Conservation (phyloP, 495 filamentous ascomycete genomes). For the Podospora bellae-mahoneyi region DNA sequence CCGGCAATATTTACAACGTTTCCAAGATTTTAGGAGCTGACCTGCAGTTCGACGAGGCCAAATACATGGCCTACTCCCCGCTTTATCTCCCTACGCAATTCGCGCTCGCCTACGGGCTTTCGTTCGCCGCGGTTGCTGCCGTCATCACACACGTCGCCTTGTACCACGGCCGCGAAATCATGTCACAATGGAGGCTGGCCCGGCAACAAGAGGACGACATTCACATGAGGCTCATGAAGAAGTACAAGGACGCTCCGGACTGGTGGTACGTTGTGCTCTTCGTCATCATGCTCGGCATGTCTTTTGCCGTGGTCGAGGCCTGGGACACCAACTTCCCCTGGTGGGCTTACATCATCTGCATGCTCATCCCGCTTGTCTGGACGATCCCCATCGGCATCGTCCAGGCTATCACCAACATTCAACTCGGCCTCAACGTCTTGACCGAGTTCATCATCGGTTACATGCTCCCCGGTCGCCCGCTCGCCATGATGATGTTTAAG, state of each 20-base stretch:
- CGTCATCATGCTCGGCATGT: constrained; percentile 42
- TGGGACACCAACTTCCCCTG: constrained; percentile 62
- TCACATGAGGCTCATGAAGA: constrained; percentile 60
- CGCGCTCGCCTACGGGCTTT: constrained; percentile 61
- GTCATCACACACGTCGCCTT: constrained; percentile 61
- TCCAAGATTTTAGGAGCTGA: constrained; percentile 47
- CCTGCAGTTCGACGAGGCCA: constrained; percentile 48
- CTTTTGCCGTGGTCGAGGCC: constrained; percentile 53
- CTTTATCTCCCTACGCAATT: constrained; percentile 62
- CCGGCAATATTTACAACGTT: constrained; percentile 55
- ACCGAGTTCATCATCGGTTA: constrained; percentile 71
- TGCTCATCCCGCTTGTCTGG: constrained; percentile 52
- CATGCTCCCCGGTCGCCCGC: constrained; percentile 60
- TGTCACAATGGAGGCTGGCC: constrained; percentile 47
- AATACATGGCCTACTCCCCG: constrained; percentile 58
- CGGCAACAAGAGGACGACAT: constrained; percentile 62
- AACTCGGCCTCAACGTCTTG: constrained; percentile 63
- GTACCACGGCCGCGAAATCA: constrained; percentile 62
- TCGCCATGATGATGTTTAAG: constrained; percentile 68
- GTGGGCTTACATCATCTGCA: constrained; percentile 64
- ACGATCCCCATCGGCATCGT: constrained; percentile 54
- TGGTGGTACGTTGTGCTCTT: constrained; percentile 54
- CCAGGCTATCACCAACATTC: constrained; percentile 66
- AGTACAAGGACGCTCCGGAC: constrained; percentile 53
- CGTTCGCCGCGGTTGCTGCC: constrained; percentile 64